Percentiles rank a stretch among this genome's conserved stretches.
phyloP scores from a whole-genome alignment of 179 eudicot genomes.

The Sideroxylon spinosum region DNA sequence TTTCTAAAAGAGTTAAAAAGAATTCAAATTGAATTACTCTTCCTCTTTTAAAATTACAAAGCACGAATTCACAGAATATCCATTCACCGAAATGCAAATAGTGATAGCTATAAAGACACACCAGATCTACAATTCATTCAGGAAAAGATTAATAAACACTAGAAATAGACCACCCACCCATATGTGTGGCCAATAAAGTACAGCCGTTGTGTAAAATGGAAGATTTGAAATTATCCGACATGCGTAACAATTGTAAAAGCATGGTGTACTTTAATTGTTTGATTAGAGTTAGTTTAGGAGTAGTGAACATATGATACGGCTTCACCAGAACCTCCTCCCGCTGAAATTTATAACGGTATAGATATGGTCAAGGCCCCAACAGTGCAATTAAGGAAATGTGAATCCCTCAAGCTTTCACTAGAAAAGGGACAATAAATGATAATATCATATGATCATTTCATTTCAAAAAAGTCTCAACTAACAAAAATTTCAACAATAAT shows the following conservation, averaged over 20 bases:
- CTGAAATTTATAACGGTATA: too few relatives aligned
- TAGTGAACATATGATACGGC: too few relatives aligned
- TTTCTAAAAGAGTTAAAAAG: neutral
- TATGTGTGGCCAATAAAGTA: too few relatives aligned
- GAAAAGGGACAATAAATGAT: neutral
- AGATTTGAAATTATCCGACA: too few relatives aligned
- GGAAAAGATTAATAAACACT: neutral
- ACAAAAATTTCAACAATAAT: neutral
- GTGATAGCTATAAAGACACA: neutral
- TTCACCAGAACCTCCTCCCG: too few relatives aligned
- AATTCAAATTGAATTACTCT: neutral
- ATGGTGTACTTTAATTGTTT: too few relatives aligned
- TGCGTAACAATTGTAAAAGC: too few relatives aligned
- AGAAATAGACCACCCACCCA: too few relatives aligned
- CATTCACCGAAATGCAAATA: neutral
- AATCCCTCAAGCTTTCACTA: neutral
- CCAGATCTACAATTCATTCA: neutral
- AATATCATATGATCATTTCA: neutral
- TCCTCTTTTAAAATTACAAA: neutral
- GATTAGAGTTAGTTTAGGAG: too few relatives aligned
- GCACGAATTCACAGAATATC: neutral
- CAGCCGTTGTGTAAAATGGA: too few relatives aligned
- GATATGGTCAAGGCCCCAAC: neutral
- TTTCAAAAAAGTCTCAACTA: neutral
- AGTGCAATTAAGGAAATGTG: neutral